phyloP scores from a whole-genome alignment of 345 rosid species.

The Acer yangbiense region DNA sequence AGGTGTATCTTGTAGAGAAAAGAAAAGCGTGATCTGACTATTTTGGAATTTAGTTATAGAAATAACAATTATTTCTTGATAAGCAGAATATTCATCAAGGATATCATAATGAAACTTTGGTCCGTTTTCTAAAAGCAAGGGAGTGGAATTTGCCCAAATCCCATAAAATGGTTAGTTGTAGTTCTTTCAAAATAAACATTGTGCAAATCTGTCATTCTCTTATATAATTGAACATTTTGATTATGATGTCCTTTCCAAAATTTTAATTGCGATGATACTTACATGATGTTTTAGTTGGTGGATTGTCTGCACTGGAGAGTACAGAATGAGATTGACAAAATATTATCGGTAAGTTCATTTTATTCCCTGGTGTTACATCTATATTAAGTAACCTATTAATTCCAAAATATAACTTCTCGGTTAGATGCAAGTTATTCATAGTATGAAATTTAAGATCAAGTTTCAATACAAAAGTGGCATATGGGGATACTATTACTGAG shows the following conservation, averaged over 20 bases:
- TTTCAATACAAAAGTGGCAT: neutral
- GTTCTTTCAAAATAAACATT: neutral
- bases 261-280: constrained; percentile 12
- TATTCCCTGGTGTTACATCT: constrained; percentile 9
- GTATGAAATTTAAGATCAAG: neutral
- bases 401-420: neutral
- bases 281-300: constrained; percentile 59
- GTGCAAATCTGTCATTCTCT: neutral
- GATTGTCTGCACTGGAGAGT: constrained; percentile 89
- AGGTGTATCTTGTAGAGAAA: neutral
- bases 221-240: neutral
- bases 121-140: constrained; percentile 74
- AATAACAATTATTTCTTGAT: constrained; percentile 9
- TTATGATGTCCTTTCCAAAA: neutral
- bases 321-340: constrained; percentile 78
- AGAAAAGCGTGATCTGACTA: neutral
- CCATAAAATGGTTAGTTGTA: constrained; percentile 64
- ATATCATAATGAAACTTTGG: constrained; percentile 52
- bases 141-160: constrained; percentile 73
- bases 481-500: neutral
- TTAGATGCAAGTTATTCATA: neutral
- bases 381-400: constrained; percentile 2
- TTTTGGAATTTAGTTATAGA: constrained; percentile 6
- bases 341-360: constrained; percentile 62
- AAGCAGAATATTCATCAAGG: constrained; percentile 78